Conservation (phyloP, 2,329 filamentous ascomycete species). For the Pestalotiopsis sp. region DNA sequence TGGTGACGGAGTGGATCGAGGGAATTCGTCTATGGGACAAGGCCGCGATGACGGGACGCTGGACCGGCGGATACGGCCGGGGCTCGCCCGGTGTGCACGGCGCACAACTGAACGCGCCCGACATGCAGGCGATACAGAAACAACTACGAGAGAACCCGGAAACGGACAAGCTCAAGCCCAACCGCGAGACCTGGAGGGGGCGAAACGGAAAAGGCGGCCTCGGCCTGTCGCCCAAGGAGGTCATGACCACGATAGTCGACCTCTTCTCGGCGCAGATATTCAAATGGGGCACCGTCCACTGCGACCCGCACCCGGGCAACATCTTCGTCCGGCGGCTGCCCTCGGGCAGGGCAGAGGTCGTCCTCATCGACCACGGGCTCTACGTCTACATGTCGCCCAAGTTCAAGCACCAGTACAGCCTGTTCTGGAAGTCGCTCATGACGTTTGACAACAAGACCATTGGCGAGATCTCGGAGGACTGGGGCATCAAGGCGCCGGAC, state of each 20-base stretch:
- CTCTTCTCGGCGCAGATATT: constrained; percentile 98
- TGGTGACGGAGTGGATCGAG: constrained; percentile 98
- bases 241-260: constrained; percentile 97
- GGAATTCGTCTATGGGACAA: constrained; percentile 93
- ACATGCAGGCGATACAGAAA: constrained; percentile 47
- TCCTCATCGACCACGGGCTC: constrained; percentile 95
- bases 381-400: constrained; percentile 87
- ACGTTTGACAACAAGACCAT: constrained; percentile 90
- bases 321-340: constrained; percentile 90
- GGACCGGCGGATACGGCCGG: constrained; percentile 75
- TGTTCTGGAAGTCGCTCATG: constrained; percentile 93
- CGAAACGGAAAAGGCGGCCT: constrained; percentile 74
- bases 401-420: constrained; percentile 84
- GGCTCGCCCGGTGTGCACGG: constrained; percentile 81
- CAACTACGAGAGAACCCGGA: constrained; percentile 54
- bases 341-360: constrained; percentile 82
- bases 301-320: constrained; percentile 96
- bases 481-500: constrained; percentile 89
- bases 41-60: constrained; percentile 73
- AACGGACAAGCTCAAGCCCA: constrained; percentile 72
- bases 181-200: constrained; percentile 79
- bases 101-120: constrained; percentile 50
- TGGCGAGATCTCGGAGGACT: constrained; percentile 69
- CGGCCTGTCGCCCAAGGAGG: constrained; percentile 78
- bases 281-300: constrained; percentile 93